Evolutionary conservation across 2,329 filamentous ascomycete genomes (phyloP), one percentile per base, ranked within the genome.

Genomic region (Sclerotinia minor): DNA sequence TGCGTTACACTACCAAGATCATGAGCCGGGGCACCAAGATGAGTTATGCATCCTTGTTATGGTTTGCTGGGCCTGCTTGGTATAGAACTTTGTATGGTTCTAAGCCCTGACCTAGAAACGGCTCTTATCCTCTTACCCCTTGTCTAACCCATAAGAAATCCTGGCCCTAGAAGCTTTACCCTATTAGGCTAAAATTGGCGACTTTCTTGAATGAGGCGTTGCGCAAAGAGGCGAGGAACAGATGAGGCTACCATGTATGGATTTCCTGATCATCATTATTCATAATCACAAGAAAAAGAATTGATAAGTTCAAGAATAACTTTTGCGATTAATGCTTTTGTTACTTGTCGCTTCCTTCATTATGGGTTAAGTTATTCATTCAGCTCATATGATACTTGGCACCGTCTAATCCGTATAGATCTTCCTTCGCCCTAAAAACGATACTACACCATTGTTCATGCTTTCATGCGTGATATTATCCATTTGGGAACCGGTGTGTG

Each of bases 91-190:
- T 35, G 2, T 32, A 21, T 49, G 44, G 19, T 17, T 35, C 54
- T 50, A 67, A 53, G 49, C 32, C 49, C 26, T 67, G 47, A 53
- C 55, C 45, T 67, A 53, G 64, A 49, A 67, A 67, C 64, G 64
- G 64, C 64, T 67, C 64, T 65, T 65, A 19, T 45, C 54, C 64
- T 35, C 6, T 35, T 35, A 35, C 35, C 35, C 35, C 57, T 67
- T 45, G 55, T 52, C 49, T 24, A 32, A 24, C 32, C 35, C 41
- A 17, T 35, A 38, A 38, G 24, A 32, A 41, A 61, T 32, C 64
- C 55, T 53, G 21, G 55, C 32, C 38, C 24, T 29, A n/a, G 2
- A 26, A 52, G 53, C 64, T 66, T 66, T 66, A 67, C 64, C 26
- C 32, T 26, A 53, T 67, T 61, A 61, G 55, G 54, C 15, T 21